phyloP scores from a whole-genome alignment of 148 eudicot species.

The Rhododendron vialii region DNA sequence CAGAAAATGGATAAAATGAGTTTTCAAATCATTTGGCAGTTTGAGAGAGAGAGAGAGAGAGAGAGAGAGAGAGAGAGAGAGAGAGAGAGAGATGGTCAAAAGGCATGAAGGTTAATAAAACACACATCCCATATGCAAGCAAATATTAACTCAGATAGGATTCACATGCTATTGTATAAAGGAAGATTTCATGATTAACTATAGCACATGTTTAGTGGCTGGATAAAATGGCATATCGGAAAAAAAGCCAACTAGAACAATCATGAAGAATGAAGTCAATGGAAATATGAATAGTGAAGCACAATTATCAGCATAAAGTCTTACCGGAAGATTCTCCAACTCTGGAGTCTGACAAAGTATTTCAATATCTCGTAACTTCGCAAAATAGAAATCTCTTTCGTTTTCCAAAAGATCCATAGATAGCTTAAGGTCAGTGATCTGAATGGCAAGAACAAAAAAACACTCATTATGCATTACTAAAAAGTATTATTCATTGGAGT shows the following conservation, averaged over 20 bases:
- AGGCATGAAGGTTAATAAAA: background rate
- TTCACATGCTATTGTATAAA: background rate
- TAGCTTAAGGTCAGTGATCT: constrained; percentile 75
- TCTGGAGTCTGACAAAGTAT: constrained; percentile 73
- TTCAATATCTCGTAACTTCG: constrained; percentile 79
- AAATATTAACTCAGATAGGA: background rate
- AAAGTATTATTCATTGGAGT: background rate
- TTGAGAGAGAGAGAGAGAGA: background rate
- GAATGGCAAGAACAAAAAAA: constrained; percentile 14
- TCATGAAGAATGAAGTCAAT: background rate
- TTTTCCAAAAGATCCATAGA: constrained; percentile 75
- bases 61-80: no score
- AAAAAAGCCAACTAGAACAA: background rate
- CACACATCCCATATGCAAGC: background rate
- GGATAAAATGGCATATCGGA: background rate
- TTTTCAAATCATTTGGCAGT: background rate
- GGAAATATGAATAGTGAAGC: background rate
- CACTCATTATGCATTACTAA: background rate
- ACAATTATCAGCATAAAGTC: constrained; percentile 6
- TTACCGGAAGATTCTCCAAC: constrained; percentile 61
- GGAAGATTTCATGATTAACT: background rate
- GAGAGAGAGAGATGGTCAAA: background rate
- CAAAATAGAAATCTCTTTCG: constrained; percentile 88
- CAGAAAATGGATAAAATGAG: background rate
- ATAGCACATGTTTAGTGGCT: background rate